phyloP scores from a whole-genome alignment of 805 yeast genomes.

The Saturnispora ahearnii region DNA sequence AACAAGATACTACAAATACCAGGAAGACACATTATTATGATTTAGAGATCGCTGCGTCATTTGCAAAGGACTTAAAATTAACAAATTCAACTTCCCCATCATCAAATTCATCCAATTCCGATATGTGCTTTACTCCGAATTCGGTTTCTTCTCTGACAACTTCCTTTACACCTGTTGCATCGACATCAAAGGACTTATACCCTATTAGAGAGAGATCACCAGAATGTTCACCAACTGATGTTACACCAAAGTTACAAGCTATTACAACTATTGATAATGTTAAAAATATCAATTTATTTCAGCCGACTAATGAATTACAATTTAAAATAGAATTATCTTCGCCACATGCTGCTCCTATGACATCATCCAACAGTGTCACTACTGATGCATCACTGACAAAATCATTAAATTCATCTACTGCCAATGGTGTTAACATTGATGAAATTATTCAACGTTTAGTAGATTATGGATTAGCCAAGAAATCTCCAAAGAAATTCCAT shows the following conservation, averaged over 20 bases:
- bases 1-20: neutral
- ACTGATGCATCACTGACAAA: neutral
- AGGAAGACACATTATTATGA: conserved; percentile 19
- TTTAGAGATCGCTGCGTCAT: conserved; percentile 37
- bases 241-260: conserved; percentile 6
- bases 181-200: conserved; percentile 16
- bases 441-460: conserved; percentile 52
- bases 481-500: conserved; percentile 39
- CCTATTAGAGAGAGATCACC: conserved; percentile 29
- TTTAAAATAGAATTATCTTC: conserved; percentile 5
- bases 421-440: conserved; percentile 42
- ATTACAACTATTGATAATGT: neutral
- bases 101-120: conserved; percentile 30
- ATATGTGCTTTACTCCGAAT: conserved; percentile 26
- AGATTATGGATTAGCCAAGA: conserved; percentile 38
- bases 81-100: conserved; percentile 11
- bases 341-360: neutral
- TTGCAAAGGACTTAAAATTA: conserved; percentile 32
- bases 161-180: conserved; percentile 20
- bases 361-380: neutral
- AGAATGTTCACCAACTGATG: conserved; percentile 22
- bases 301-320: conserved; percentile 2
- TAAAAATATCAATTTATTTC: neutral
- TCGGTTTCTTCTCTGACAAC: conserved; percentile 26
- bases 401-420: neutral